A percentile compares a stretch with the other conserved stretches of the same genome.
These are phyloP conservation scores for Sporopachydermia cereana DNA, from an alignment of 1,139 yeast genomes.

Conservation along the genomic window DNA sequence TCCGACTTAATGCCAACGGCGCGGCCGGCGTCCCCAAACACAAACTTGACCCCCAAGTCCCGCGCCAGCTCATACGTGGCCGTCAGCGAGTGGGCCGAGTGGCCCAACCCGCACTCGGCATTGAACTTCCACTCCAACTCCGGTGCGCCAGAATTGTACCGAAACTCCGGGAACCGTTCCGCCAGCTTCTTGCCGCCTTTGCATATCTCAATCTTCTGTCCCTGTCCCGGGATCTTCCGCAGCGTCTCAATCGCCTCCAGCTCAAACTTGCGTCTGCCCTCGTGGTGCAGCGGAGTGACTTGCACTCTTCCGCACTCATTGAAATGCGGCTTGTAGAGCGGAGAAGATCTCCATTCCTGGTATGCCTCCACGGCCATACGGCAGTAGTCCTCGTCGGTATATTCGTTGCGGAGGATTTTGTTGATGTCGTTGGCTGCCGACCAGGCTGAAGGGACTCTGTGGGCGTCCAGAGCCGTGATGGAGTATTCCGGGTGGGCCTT, in stretches of 20 bases:
- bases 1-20: slow-evolving; percentile 11
- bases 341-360: slow-evolving; percentile 27
- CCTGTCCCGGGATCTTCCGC: slow-evolving; percentile 16
- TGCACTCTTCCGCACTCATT: slow-evolving; percentile 24
- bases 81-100: slow-evolving; percentile 23
- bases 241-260: slow-evolving; percentile 29
- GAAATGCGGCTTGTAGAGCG: slow-evolving; percentile 17
- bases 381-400: slow-evolving; percentile 28
- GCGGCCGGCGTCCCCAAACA: slow-evolving; percentile 22
- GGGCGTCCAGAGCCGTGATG: slow-evolving; percentile 28
- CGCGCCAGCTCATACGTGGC: slow-evolving; percentile 19
- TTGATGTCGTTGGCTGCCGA: slow-evolving; percentile 38
- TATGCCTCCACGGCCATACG: slow-evolving; percentile 32
- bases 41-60: slow-evolving; percentile 23
- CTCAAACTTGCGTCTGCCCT: slow-evolving; percentile 25
- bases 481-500: slow-evolving; percentile 14
- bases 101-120: slow-evolving; percentile 26
- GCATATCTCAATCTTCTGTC: slow-evolving; percentile 14
- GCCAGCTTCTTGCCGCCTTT: slow-evolving; percentile 21
- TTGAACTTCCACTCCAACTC: slow-evolving; percentile 18
- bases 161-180: slow-evolving; percentile 20
- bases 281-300: slow-evolving; percentile 18
- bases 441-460: slow-evolving; percentile 33
- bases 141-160: slow-evolving; percentile 17
- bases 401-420: slow-evolving; percentile 36